These are phyloP conservation scores for Trifolium dubium DNA, from an alignment of 306 rosid genomes.

Conservation along the genomic window DNA sequence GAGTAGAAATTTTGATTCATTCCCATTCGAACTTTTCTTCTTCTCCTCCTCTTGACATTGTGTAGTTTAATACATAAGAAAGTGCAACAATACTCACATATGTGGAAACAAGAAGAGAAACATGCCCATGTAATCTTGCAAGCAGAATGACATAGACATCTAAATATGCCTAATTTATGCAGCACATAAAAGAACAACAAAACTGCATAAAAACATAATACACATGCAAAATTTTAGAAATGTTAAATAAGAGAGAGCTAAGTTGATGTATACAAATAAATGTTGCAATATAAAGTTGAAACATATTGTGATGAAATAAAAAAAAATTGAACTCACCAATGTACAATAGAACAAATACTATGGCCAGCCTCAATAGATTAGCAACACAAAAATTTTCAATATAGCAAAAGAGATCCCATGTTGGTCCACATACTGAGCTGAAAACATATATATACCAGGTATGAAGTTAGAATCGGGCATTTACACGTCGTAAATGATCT, in stretches of 20 bases:
- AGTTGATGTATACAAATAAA: not conserved
- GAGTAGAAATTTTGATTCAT: conserved; percentile 38
- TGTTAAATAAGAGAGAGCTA: not conserved
- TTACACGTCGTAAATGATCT: not conserved
- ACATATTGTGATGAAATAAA: not conserved
- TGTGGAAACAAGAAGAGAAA: conserved; percentile 51
- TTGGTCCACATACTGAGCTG: conserved; percentile 71
- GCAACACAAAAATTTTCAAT: conserved; percentile 66
- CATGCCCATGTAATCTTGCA: conserved; percentile 60
- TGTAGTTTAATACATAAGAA: conserved; percentile 56
- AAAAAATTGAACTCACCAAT: conserved; percentile 58
- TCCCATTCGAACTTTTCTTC: conserved; percentile 40
- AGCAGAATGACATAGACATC: conserved; percentile 51
- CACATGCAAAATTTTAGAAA: conserved; percentile 7
- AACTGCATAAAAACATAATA: conserved; percentile 54
- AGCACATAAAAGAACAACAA: conserved; percentile 56
- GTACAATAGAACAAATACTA: conserved; percentile 61
- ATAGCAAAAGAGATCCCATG: conserved; percentile 76
- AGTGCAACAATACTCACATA: conserved; percentile 55
- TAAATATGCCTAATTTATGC: conserved; percentile 58
- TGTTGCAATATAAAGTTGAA: not conserved
- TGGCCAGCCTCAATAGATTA: conserved; percentile 59
- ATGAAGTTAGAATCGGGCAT: not conserved
- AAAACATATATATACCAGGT: not conserved
- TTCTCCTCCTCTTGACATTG: conserved; percentile 44